Evolutionary conservation across 2,329 filamentous ascomycete genomes (phyloP).

Genomic region (Lecanicillium sp.): DNA sequence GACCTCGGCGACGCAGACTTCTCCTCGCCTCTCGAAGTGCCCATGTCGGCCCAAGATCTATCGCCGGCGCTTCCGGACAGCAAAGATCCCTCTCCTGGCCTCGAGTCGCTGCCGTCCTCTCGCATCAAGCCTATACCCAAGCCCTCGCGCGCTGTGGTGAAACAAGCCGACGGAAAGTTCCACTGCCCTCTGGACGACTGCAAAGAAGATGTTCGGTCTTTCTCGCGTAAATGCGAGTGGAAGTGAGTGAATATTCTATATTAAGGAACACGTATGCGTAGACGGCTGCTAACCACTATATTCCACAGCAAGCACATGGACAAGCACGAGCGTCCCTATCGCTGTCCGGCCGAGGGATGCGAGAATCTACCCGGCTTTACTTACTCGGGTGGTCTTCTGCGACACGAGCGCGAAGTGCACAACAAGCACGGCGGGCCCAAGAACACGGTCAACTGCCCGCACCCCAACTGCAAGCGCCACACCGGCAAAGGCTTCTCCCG

Average conservation of each 20-base stretch:
- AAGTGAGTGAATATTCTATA: constrained; percentile 73
- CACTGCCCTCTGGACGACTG: constrained; percentile 69
- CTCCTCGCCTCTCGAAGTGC: constrained; percentile 29
- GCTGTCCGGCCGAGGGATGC: constrained; percentile 74
- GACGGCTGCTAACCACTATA: constrained; percentile 17
- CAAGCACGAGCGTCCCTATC: constrained; percentile 91
- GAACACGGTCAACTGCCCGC: constrained; percentile 80
- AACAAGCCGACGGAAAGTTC: constrained; percentile 69
- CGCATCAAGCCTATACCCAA: constrained; percentile 52
- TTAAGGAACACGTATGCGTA: no score
- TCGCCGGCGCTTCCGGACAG: constrained; percentile 28
- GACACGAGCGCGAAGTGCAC: constrained; percentile 92
- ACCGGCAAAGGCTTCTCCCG: constrained; percentile 85
- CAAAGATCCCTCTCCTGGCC: constrained; percentile 29
- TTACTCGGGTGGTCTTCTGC: constrained; percentile 81
- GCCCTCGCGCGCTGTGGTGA: constrained; percentile 50
- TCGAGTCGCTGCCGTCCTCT: constrained; percentile 28
- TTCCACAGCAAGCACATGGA: constrained; percentile 86
- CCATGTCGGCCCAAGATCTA: constrained; percentile 26
- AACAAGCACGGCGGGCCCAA: constrained; percentile 83
- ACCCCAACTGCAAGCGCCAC: constrained; percentile 81
- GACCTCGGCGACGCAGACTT: constrained; percentile 31
- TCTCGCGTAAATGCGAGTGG: constrained; percentile 86
- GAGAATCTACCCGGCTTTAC: constrained; percentile 92
- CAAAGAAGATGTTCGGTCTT: constrained; percentile 56